phyloP scores from a whole-genome alignment of 176 grass and related monocot species.

The Musa troglodytarum region DNA sequence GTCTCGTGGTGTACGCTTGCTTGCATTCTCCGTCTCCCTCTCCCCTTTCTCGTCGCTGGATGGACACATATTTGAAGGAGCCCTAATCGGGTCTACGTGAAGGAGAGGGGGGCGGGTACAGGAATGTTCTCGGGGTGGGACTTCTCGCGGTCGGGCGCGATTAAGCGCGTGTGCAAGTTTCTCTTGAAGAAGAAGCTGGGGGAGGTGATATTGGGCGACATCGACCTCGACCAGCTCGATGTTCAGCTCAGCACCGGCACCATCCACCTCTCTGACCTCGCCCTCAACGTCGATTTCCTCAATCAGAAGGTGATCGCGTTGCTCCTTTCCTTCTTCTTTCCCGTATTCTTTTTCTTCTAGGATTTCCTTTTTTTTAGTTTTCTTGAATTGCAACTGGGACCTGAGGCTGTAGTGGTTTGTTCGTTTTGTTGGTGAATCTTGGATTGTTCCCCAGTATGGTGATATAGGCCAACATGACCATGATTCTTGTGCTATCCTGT shows the following conservation, averaged over 20 bases:
- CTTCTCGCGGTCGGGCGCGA: slow-evolving; percentile 29
- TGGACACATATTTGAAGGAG: no score
- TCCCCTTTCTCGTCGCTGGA: no score
- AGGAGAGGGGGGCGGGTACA: no score
- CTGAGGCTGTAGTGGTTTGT: not conserved
- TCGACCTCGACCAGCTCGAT: slow-evolving; percentile 92
- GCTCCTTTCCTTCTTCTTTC: not conserved
- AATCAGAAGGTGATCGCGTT: slow-evolving; percentile 53
- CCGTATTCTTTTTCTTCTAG: not conserved
- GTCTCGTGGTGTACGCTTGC: no score
- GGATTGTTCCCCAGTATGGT: no score
- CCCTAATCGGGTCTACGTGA: no score
- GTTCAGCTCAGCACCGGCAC: slow-evolving; percentile 66
- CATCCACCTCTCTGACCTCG: slow-evolving; percentile 69
- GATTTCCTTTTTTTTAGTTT: no score
- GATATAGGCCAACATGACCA: no score
- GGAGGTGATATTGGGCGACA: slow-evolving; percentile 81
- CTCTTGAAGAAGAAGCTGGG: slow-evolving; percentile 90
- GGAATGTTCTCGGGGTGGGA: slow-evolving; percentile 14
- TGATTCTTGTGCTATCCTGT: no score
- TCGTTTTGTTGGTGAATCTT: not conserved
- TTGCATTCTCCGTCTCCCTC: no score
- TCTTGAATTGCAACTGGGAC: not conserved
- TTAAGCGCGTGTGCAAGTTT: slow-evolving; percentile 88
- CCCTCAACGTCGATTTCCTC: slow-evolving; percentile 81